phyloP scores from a whole-genome alignment of 768 basidiomycete species.

The Pleurotus salmoneostramineus region DNA sequence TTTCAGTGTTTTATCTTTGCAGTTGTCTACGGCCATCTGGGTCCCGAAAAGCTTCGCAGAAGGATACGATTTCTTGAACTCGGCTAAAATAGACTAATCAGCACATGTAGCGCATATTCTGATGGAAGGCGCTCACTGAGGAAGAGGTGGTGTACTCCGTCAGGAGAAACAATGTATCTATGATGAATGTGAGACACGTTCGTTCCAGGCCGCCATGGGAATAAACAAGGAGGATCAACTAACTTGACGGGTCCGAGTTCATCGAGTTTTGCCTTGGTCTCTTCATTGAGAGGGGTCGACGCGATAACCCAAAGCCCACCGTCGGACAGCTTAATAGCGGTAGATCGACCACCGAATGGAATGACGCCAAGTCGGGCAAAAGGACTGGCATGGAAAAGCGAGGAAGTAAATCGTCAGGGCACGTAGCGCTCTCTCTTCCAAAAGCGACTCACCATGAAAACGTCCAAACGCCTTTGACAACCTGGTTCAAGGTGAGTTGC shows the following conservation, averaged over 20 bases:
- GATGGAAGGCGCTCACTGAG: conserved; percentile 34
- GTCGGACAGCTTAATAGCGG: conserved; percentile 65
- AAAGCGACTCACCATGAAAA: conserved; percentile 49
- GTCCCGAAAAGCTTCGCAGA: conserved; percentile 71
- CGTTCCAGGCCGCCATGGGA: neutral
- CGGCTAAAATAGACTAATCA: conserved; percentile 27
- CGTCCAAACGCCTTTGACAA: conserved; percentile 53
- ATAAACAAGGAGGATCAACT: conserved; percentile 11
- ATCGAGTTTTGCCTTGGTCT: conserved; percentile 60
- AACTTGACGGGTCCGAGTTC: conserved; percentile 69
- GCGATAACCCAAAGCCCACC: conserved; percentile 83
- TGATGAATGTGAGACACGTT: neutral
- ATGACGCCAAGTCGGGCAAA: conserved; percentile 64
- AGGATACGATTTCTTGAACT: conserved; percentile 69
- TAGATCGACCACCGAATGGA: conserved; percentile 81
- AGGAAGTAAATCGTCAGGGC: no score
- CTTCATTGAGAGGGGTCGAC: conserved; percentile 64
- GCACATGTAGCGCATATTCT: neutral
- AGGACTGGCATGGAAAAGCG: conserved; percentile 35
- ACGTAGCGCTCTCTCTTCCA: neutral
- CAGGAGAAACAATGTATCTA: conserved; percentile 58
- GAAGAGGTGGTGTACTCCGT: conserved; percentile 57
- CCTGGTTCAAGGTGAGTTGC: conserved; percentile 23
- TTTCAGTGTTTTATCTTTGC: conserved; percentile 44
- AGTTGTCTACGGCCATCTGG: conserved; percentile 46